Conservation (phyloP, 2,329 filamentous ascomycete species). For the Xylaria sp. region DNA sequence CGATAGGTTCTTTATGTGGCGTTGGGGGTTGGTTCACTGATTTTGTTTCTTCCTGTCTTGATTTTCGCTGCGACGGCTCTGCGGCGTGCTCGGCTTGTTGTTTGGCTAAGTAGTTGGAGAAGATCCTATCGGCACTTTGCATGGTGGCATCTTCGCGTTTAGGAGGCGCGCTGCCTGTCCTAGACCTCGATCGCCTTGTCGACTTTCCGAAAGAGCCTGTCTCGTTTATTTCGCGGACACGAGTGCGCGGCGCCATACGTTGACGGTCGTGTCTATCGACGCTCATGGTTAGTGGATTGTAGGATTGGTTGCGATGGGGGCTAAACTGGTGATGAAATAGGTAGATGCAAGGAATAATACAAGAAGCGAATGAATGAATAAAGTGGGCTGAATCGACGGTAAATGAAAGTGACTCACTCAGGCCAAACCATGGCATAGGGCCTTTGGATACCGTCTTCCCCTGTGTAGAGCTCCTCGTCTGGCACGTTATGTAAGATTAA, state of each 20-base stretch:
- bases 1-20: slow-evolving; percentile 57
- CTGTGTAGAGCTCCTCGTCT: slow-evolving; percentile 70
- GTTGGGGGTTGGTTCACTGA: slow-evolving; percentile 36
- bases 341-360: background rate
- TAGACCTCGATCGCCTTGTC: slow-evolving; percentile 66
- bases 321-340: background rate
- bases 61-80: slow-evolving; percentile 41
- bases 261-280: slow-evolving; percentile 58
- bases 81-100: slow-evolving; percentile 45
- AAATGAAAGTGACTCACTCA: slow-evolving; percentile 52
- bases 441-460: slow-evolving; percentile 68
- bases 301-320: background rate
- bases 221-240: slow-evolving; percentile 59
- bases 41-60: slow-evolving; percentile 46
- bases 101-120: slow-evolving; percentile 62
- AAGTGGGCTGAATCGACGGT: background rate
- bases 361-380: background rate
- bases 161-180: slow-evolving; percentile 61
- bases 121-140: slow-evolving; percentile 66
- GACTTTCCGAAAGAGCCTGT: slow-evolving; percentile 71
- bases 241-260: slow-evolving; percentile 53
- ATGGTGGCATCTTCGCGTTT: slow-evolving; percentile 67
- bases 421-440: slow-evolving; percentile 71
- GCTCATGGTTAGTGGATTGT: slow-evolving; percentile 25
- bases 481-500: slow-evolving; percentile 72